Conservation (phyloP, 1,284 basidiomycete genomes). For the Cutaneotrichosporon dermatis region DNA sequence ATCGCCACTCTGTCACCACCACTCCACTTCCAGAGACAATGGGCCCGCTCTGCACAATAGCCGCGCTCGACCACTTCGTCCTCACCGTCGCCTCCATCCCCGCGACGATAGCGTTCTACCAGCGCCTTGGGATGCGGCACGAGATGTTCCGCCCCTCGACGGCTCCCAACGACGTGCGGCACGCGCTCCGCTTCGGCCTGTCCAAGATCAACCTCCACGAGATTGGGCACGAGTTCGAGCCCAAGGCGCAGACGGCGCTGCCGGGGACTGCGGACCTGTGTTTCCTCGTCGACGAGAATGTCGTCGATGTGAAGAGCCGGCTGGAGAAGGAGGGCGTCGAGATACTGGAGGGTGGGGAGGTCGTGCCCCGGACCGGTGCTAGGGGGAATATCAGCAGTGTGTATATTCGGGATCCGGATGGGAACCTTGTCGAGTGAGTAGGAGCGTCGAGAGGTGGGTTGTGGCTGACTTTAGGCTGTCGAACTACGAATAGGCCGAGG, state of each 20-base stretch:
- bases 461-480: constrained; percentile 4
- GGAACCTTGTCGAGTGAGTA: constrained; percentile 20
- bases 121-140: constrained; percentile 16
- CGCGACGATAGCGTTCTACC: constrained; percentile 11
- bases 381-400: constrained; percentile 14
- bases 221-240: constrained; percentile 14
- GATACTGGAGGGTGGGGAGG: constrained; percentile 25
- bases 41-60: not conserved
- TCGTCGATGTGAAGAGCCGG: constrained; percentile 4
- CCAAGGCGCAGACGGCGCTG: constrained; percentile 7
- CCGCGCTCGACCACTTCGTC: constrained; percentile 18
- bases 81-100: constrained; percentile 17
- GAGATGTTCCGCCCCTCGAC: constrained; percentile 7
- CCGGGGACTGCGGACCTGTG: constrained; percentile 17
- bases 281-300: constrained; percentile 11
- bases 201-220: constrained; percentile 21
- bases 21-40: too few relatives aligned
- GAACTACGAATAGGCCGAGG: constrained; percentile 2
- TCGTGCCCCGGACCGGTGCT: constrained; percentile 22
- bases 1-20: too few relatives aligned
- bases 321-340: constrained; percentile 9
- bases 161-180: constrained; percentile 1
- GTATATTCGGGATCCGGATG: constrained; percentile 23
- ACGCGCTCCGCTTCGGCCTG: constrained; percentile 14
- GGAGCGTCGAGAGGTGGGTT: too few relatives aligned